phyloP scores from a whole-genome alignment of 345 rosid species.

The Mallotus nudiflorus region DNA sequence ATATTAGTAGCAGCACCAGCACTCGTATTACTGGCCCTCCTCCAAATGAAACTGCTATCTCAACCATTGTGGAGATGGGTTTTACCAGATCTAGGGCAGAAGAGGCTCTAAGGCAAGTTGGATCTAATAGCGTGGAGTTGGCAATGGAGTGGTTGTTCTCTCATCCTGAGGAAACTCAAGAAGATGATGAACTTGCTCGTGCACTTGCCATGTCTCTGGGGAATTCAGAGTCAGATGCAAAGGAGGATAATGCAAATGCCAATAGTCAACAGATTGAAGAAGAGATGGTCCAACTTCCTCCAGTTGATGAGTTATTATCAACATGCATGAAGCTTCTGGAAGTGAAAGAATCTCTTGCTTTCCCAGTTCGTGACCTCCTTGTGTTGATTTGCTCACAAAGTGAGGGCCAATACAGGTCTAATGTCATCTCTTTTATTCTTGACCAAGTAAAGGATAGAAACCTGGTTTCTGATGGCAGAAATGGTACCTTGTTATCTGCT shows the following conservation, averaged over 20 bases:
- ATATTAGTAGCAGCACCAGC: conserved; percentile 44
- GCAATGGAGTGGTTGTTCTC: conserved; percentile 99
- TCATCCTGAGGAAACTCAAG: conserved; percentile 86
- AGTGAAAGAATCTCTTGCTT: conserved; percentile 85
- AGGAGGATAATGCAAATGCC: conserved; percentile 56
- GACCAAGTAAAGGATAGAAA: conserved; percentile 62
- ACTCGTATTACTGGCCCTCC: conserved; percentile 82
- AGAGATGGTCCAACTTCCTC: conserved; percentile 82
- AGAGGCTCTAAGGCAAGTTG: conserved; percentile 94
- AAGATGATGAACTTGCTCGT: conserved; percentile 98
- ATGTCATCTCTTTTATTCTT: conserved; percentile 71
- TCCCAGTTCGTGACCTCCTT: conserved; percentile 88
- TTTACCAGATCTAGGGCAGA: conserved; percentile 92
- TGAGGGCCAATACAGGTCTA: conserved; percentile 80
- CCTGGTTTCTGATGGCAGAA: conserved; percentile 52
- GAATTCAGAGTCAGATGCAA: conserved; percentile 77
- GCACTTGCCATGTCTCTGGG: conserved; percentile 98
- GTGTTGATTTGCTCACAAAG: conserved; percentile 80
- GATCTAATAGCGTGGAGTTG: conserved; percentile 88
- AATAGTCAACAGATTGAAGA: conserved; percentile 54
- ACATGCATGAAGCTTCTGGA: conserved; percentile 85
- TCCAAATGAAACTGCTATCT: conserved; percentile 81
- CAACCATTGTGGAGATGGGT: conserved; percentile 97
- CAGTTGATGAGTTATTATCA: conserved; percentile 79
- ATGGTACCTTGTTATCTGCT: conserved; percentile 53